Evolutionary conservation across 139 green algal species (phyloP), one percentile per base, ranked within the genome.

Genomic region (Parachlorella kessleri): DNA sequence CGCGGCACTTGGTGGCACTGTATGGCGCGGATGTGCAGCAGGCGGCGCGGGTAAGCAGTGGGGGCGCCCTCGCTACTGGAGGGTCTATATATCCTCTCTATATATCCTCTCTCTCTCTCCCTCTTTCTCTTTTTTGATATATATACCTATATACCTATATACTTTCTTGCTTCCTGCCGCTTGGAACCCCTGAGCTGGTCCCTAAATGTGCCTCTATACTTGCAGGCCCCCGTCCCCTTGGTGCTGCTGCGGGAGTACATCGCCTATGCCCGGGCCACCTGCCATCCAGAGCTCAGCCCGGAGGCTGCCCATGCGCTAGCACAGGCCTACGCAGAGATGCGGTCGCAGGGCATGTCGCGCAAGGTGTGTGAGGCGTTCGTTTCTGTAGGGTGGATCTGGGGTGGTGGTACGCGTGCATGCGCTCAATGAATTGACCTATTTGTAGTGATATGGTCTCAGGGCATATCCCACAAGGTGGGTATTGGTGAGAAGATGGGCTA

Each of bases 181-280:
- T n/a, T n/a, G n/a, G n/a, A n/a, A n/a, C n/a, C n/a, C n/a, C n/a
- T n/a, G n/a, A n/a, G n/a, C n/a, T n/a, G n/a, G n/a, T n/a, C n/a
- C n/a, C n/a, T n/a, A n/a, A n/a, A n/a, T n/a, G n/a, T n/a, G n/a
- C n/a, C n/a, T n/a, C n/a, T n/a, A n/a, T n/a, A n/a, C n/a, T n/a
- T n/a, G 14, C 70, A 88, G 89, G 83, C 80, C 24, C 88, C 79
- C 73, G 91, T 93, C 41, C 73, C 88, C 41, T 63, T 89, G 55
- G 81, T 92, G n/a, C 86, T 81, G 68, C 85, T 98, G 74, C 85
- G 90, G 23, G 90, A 97, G 68, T 99, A 96, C 88, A 93, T 99
- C 53, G 91, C 94, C 1, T 97, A 93, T 79, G 90, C 95, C 3
- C 91, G 94, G 6, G 72, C 86, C 64, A 89, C 79, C 39, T 90